Percentiles rank a stretch among this genome's conserved stretches.
Evolutionary conservation across 2,329 filamentous ascomycete species (phyloP).

Genomic region (Atkinsonella hypoxylon): DNA sequence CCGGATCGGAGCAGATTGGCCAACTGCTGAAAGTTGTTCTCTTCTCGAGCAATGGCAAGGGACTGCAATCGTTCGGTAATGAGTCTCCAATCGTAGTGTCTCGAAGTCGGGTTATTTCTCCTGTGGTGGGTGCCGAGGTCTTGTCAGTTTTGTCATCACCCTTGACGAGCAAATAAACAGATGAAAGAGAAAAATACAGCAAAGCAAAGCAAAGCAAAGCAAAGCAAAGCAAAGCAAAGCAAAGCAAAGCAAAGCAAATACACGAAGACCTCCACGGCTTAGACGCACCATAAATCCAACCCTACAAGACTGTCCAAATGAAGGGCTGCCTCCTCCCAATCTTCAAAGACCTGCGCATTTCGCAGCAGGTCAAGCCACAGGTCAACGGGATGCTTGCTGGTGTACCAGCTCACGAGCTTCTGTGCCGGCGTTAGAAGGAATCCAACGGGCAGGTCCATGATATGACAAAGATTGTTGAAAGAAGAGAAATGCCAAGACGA

Average conservation of each 20-base stretch:
- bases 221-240: too few relatives aligned
- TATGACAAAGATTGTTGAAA: slow-evolving; percentile 7
- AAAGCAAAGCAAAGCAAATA: neutral
- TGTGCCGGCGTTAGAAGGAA: slow-evolving; percentile 26
- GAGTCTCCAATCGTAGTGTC: slow-evolving; percentile 76
- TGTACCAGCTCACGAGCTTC: slow-evolving; percentile 59
- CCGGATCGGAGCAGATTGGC: slow-evolving; percentile 72
- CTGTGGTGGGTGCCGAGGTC: slow-evolving; percentile 25
- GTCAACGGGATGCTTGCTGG: slow-evolving; percentile 49
- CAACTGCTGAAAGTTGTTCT: slow-evolving; percentile 60
- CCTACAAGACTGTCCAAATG: slow-evolving; percentile 73
- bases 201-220: too few relatives aligned
- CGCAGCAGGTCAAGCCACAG: slow-evolving; percentile 54
- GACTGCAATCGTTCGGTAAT: slow-evolving; percentile 66
- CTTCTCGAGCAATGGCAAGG: slow-evolving; percentile 55
- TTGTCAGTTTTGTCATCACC: neutral
- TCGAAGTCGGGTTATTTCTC: slow-evolving; percentile 70
- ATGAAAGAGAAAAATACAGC: too few relatives aligned
- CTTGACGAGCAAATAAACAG: too few relatives aligned
- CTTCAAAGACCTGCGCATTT: slow-evolving; percentile 60
- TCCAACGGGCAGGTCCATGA: slow-evolving; percentile 6
- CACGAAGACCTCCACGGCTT: neutral
- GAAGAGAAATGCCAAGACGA: neutral
- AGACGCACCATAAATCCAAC: slow-evolving; percentile 61
- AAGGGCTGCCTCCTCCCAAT: slow-evolving; percentile 78